These are phyloP conservation scores for Fulvia fulva DNA, from an alignment of 2,329 filamentous ascomycete species.

Conservation along the genomic window DNA sequence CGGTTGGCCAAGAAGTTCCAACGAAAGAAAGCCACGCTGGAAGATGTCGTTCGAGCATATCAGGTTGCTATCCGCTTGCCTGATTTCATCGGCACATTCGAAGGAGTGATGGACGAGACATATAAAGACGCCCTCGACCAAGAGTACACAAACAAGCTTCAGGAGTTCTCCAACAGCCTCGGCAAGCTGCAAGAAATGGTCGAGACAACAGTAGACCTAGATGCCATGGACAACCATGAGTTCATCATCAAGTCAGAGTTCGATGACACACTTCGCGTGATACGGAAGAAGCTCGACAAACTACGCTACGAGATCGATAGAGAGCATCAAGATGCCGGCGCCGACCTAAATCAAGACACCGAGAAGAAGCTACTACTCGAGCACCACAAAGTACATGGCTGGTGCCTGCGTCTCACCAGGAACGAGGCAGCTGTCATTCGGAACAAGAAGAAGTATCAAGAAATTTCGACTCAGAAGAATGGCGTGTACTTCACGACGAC, in stretches of 20 bases:
- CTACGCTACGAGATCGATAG: slow-evolving; percentile 75
- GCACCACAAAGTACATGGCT: slow-evolving; percentile 91
- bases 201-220: slow-evolving; percentile 93
- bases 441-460: slow-evolving; percentile 83
- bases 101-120: slow-evolving; percentile 90
- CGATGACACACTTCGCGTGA: slow-evolving; percentile 81
- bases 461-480: slow-evolving; percentile 98
- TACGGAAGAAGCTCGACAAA: slow-evolving; percentile 85
- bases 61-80: slow-evolving; percentile 91
- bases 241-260: slow-evolving; percentile 99
- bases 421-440: slow-evolving; percentile 89
- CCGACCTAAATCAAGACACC: slow-evolving; percentile 83
- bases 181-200: slow-evolving; percentile 95
- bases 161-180: slow-evolving; percentile 69
- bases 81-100: slow-evolving; percentile 81
- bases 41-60: slow-evolving; percentile 93
- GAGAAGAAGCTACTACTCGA: slow-evolving; percentile 99
- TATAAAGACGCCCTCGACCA: slow-evolving; percentile 83
- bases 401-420: slow-evolving; percentile 90
- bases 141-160: slow-evolving; percentile 79
- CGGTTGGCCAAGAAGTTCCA: slow-evolving; percentile 93
- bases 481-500: slow-evolving; percentile 96
- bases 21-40: slow-evolving; percentile 80
- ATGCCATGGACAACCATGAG: slow-evolving; percentile 92
- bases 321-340: slow-evolving; percentile 72